Percentiles rank a stretch among this genome's conserved stretches.
Evolutionary conservation across 805 yeast genomes (phyloP).

Genomic region (Ogataea allantospora): DNA sequence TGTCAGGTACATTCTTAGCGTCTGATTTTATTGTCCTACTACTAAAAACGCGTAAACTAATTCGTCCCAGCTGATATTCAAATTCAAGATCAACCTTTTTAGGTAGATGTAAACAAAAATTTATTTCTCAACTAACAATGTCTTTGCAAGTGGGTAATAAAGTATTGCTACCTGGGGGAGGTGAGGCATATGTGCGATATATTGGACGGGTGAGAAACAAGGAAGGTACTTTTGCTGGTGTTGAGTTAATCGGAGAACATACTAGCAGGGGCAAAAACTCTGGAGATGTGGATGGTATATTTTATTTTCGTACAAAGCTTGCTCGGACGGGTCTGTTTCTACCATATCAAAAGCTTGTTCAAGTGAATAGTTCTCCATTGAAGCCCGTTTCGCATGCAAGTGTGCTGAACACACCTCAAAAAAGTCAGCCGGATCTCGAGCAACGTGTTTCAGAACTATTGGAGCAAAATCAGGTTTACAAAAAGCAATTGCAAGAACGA

Average conservation of each 20-base stretch:
- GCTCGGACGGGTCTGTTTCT: conserved; percentile 78
- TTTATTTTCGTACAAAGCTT: conserved; percentile 61
- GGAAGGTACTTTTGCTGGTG: conserved; percentile 78
- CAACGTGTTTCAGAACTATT: conserved; percentile 6
- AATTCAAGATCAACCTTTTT: background rate
- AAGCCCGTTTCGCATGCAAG: conserved; percentile 12
- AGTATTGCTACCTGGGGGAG: conserved; percentile 58
- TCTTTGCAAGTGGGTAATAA: conserved; percentile 8
- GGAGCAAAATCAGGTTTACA: conserved; percentile 16
- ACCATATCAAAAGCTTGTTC: conserved; percentile 45
- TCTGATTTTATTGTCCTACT: too few species aligned
- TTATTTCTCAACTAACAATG: conserved; percentile 1
- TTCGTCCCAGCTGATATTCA: background rate
- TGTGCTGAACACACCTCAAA: conserved; percentile 12
- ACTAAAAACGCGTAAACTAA: background rate
- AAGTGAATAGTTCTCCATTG: conserved; percentile 21
- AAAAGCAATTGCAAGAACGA: conserved; percentile 41
- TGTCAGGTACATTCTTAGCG: too few species aligned
- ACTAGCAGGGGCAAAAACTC: conserved; percentile 72
- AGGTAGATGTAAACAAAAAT: background rate
- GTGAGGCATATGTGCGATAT: conserved; percentile 64
- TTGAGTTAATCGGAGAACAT: conserved; percentile 73
- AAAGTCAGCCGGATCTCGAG: conserved; percentile 5
- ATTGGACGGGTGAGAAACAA: conserved; percentile 74
- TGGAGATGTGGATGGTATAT: conserved; percentile 74